Evolutionary conservation across 805 yeast genomes (phyloP), one percentile per base, ranked within the genome.

Genomic region (Wickerhamiella dianesei): DNA sequence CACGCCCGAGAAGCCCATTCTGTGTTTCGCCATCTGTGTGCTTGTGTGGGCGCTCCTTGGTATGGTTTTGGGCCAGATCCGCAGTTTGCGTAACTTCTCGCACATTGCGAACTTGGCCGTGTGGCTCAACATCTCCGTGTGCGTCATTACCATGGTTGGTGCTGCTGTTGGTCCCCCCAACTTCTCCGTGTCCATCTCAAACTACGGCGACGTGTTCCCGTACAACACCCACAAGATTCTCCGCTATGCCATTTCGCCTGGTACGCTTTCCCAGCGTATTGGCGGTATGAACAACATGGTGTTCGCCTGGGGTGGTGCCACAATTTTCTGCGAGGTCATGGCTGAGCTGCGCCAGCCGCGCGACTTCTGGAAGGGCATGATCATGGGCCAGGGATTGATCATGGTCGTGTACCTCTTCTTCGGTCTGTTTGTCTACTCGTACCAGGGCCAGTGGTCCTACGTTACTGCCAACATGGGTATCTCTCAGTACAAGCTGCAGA

Each of bases 271-370:
- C 9, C 41, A 22, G 25, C 47, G 46, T 14, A 53, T 54, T 43
- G 45, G 17, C 20, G 58, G 58, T 42, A 48, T 68, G 49, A 64
- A 70, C 59, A 71, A 71, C 55, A 64, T 71, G 50, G 72, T 72
- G 17, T 72, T 67, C 56, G 68, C 74, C 2, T 72, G 69, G 62
- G 76, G 75, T 37, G 76, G 76, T 51, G 71, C 75, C n/a, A 64
- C 71, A 50, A 67, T 71, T 44, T 71, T 70, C 59, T 64, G 69
- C 16, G 74, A 72, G 53, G 64, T 72, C 44, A 61, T 72, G 60
- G 68, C 75, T 9, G 76, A 72, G 56, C 67, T 72, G 73, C 62
- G 58, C 47, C 62, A 69, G 43, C 76, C 76, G 6, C 59, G 59
- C 64, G 75, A 72, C 48, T 72, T 72, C 59, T 64, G 71, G 68